Base-by-base conservation (phyloP, 768 basidiomycete species). In the Rhodotorula babjevae region DNA sequence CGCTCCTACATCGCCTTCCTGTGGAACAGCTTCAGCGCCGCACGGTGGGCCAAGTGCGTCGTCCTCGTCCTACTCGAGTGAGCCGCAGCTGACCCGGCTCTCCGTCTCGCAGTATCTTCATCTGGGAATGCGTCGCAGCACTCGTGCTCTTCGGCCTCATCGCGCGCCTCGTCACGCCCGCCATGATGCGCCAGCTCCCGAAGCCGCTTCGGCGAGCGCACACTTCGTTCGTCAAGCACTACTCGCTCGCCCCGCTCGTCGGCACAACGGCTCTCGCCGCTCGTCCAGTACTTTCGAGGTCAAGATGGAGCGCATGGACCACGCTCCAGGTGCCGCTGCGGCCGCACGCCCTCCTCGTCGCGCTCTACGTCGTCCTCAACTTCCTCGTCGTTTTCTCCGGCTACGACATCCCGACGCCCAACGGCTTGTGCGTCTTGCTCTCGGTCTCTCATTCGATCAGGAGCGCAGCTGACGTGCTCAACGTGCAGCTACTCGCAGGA, bases 291-390 rank as follows among this genome's bases (percentile, higher is more conserved):
- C 36, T 36, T 4, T 36, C 36, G 36, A 36, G 9, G 9, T 36
- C 36, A 36, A 36, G 36, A 4, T 36, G 36, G 36, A 36, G 36
- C 36, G 36, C 6, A 11, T 67, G 65, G 65, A 50, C 59, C 16
- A 67, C 56, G 6, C 33, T 67, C 33, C 65, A 67, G 47, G 27
- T 67, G 21, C 65, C 65, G 46, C 36, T 67, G 33, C 59, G 57
- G 57, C 19, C 42, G 40, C 25, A 49, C 2, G 52, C n/a, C 10
- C 19, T 60, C 12, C 25, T 67, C 15, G 14, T 67, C 14, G 6
- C 14, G 7, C 2, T 36, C 3, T 67, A 23, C 59, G 6, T 50
- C 23, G 9, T 29, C 11, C 57, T 16, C 1, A 67, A 49, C 49
- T 0, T 42, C 15, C 9, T 29, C 19, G 36, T 59, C 3, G 31